A percentile compares a stretch with the other conserved stretches of the same genome.
phyloP scores from a whole-genome alignment of 495 filamentous ascomycete genomes.

The Haplographium delicatum region DNA sequence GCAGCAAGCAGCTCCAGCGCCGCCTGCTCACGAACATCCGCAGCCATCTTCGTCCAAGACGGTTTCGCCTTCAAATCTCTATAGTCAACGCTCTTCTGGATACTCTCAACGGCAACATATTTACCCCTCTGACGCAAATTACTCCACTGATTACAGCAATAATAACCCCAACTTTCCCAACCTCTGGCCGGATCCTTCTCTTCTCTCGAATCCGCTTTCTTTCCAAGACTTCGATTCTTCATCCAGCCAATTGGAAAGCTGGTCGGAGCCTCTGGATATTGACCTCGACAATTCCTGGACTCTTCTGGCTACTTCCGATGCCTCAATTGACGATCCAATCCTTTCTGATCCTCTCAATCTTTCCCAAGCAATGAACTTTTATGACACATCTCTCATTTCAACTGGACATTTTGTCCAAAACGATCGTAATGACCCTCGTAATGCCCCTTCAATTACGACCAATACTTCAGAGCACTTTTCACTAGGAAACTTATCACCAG shows the following conservation, averaged over 20 bases:
- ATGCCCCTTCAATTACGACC: neutral
- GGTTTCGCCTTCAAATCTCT: neutral
- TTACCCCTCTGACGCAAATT: neutral
- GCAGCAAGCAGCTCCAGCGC: neutral
- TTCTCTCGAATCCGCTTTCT: neutral
- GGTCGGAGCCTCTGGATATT: neutral
- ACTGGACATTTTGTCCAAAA: neutral
- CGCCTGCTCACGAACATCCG: neutral
- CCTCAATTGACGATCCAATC: neutral
- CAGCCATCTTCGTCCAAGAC: neutral
- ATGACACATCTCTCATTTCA: neutral
- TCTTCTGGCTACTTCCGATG: neutral
- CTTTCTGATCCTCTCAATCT: neutral
- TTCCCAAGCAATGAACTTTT: neutral
- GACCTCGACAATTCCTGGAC: constrained; percentile 1
- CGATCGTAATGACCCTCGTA: neutral
- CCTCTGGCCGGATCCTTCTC: neutral
- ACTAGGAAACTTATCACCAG: too few species aligned
- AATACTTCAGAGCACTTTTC: too few species aligned
- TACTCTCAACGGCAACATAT: neutral
- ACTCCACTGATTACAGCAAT: neutral
- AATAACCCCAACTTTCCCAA: neutral
- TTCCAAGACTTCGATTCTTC: neutral
- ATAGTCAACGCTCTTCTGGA: neutral
- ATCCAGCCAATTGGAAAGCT: neutral